Evolutionary conservation across 2,329 filamentous ascomycete species (phyloP), one percentile per base, ranked within the genome.

Genomic region (Davidsoniella neocaledoniae): DNA sequence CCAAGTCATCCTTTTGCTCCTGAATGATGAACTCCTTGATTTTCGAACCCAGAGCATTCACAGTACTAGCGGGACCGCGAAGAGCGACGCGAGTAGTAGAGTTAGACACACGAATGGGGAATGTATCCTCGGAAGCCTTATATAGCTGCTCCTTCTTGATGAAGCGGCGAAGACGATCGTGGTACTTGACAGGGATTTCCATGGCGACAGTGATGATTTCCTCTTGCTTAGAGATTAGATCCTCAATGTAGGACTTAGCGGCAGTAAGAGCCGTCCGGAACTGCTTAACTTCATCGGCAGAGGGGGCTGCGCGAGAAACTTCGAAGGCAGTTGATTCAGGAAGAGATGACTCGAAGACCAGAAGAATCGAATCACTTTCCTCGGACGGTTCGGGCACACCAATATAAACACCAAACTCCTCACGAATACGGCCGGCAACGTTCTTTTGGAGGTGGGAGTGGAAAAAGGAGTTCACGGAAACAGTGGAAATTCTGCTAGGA

Each of bases 1-100:
- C 90, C 61, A 91, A 84, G 65, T 96, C 90, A 54, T 96, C 88
- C 62, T 86, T 76, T 68, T 88, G 84, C 65, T 94, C 87, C 61
- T 93, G 83, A 60, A 83, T 80, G 19, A 96, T 71, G 60, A 94
- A 96, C 5, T 76, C 76, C 52, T 76, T 66, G 49, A 94, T 77
- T 68, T 88, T 91, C 36, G 73, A 66, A 26, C 76, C 72, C 38
- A 96, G 73, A 2, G 77, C 75, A 47, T 83, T 76, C 3, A 94
- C 86, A 19, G 76, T 74, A 16, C 77, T 76, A 43, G 74, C 68
- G 19, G 87, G 88, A 19, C 90, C 90, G 53, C 85, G 82, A 53
- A 95, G 74, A 42, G 77, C 81, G 53, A 90, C 72, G 2, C 70
- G 72, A 1, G 74, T 74, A 57, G 77, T 74, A 47, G 71, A 64